Percentiles rank a stretch among this genome's conserved stretches.
Evolutionary conservation across 1,139 yeast species (phyloP).

Genomic region (Zygoascus hellenicus): DNA sequence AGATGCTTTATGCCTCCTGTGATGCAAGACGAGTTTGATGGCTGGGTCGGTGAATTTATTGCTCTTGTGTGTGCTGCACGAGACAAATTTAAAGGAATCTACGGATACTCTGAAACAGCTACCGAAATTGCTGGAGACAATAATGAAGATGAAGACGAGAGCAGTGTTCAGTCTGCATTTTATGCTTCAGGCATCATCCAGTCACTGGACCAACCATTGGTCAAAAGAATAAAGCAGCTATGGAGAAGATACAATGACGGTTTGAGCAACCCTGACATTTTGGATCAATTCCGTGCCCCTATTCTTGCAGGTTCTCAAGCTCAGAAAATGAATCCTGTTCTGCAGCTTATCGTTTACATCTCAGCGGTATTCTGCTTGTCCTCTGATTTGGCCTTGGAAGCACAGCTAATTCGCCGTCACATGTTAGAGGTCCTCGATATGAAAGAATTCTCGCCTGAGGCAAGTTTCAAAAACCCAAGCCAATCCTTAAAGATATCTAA

Average conservation of each 20-base stretch:
- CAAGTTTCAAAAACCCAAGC: slow-evolving; percentile 72
- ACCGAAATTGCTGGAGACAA: slow-evolving; percentile 8
- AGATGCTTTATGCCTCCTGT: slow-evolving; percentile 67
- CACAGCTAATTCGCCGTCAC: slow-evolving; percentile 68
- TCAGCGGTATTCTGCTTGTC: slow-evolving; percentile 72
- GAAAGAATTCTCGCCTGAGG: slow-evolving; percentile 76
- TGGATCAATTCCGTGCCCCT: slow-evolving; percentile 66
- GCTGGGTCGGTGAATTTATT: slow-evolving; percentile 75
- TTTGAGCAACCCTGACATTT: slow-evolving; percentile 59
- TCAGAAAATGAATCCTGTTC: slow-evolving; percentile 50
- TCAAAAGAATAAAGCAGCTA: slow-evolving; percentile 61
- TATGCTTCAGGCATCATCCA: slow-evolving; percentile 34
- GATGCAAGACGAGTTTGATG: slow-evolving; percentile 76
- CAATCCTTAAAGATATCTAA: slow-evolving; percentile 60
- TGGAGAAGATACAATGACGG: slow-evolving; percentile 66
- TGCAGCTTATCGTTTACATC: slow-evolving; percentile 71
- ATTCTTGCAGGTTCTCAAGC: slow-evolving; percentile 32
- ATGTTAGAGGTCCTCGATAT: slow-evolving; percentile 67
- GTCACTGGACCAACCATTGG: slow-evolving; percentile 55
- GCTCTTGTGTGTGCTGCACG: slow-evolving; percentile 53
- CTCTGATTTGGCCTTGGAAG: slow-evolving; percentile 59
- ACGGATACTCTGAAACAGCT: slow-evolving; percentile 3
- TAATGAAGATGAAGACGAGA: slow-evolving; percentile 27
- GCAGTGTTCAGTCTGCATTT: slow-evolving; percentile 27
- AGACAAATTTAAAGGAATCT: slow-evolving; percentile 8